Base-by-base conservation (phyloP, 148 eudicot genomes). In the Amaranthus hypochondriacus region DNA sequence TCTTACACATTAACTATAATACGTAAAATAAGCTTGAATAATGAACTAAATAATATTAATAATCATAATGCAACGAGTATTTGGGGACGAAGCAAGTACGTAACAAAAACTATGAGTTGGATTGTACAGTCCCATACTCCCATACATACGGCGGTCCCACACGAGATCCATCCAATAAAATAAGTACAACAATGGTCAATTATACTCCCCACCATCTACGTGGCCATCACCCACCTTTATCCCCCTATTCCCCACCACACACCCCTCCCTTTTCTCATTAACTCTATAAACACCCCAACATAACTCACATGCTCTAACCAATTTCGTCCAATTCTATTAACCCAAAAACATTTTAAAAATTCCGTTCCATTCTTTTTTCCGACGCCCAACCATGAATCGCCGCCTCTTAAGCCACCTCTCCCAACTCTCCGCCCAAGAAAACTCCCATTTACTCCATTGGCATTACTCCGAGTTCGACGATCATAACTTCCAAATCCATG, bases 401-500 rank as follows among this genome's bases (percentile, higher is more conserved):
- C 86, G 68, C 68, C 66, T 15, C 0, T 53, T 77, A 4, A 80
- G 59, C 85, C 85, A 76, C 84, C 83, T 76, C 4, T 18, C 76
- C 0, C 69, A 71, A 3, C 76, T 79, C 10, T 49, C 67, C 7
- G 3, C 82, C 15, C 69, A 66, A 6, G 67, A 78, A 62, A 73
- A 76, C 77, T 14, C 92, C 2, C 77, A 72, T 15, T 7, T 82
- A 3, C 84, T 88, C 59, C 95, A 86, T 78, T 89, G 92, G 97
- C 92, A 82, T 82, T 85, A 84, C 89, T 66, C 86, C 15, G 87
- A 84, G 18, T 81, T 85, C 71, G 91, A 89, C 75, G 89, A 89
- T 81, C 62, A 73, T 14, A 84, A 84, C 84, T 92, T 92, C 79
- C 75, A 88, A 81, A 82, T 92, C 71, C 91, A 83, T 55, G 92